Conservation (phyloP, 192 early-diverging fungal genomes). For the Phycomyces blakesleeanus region DNA sequence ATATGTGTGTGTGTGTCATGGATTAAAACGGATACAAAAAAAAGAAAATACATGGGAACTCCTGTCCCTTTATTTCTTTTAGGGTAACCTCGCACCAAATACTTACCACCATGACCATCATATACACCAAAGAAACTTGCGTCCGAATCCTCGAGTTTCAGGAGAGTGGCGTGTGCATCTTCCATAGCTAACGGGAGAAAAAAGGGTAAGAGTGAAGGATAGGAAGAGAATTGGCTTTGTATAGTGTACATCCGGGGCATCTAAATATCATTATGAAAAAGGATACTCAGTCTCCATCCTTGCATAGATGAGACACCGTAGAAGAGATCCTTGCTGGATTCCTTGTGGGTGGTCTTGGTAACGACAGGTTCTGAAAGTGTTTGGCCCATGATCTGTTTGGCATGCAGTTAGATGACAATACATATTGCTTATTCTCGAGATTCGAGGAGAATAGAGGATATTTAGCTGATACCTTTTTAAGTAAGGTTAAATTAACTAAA, state of each 20-base stretch:
- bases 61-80: too few relatives aligned
- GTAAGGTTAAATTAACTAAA: not conserved
- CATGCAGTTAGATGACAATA: not conserved
- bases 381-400: conserved; percentile 78
- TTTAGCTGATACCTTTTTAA: not conserved
- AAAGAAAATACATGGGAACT: too few relatives aligned
- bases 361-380: conserved; percentile 90
- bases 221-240: not conserved
- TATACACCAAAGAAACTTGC: conserved; percentile 94
- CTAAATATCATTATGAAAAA: conserved; percentile 16
- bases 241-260: too few relatives aligned
- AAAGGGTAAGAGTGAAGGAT: conserved; percentile 1
- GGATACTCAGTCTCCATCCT: conserved; percentile 89
- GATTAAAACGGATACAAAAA: too few relatives aligned
- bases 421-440: not conserved
- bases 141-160: conserved; percentile 62
- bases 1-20: too few relatives aligned
- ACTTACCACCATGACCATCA: conserved; percentile 90
- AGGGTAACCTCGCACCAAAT: not conserved
- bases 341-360: conserved; percentile 79
- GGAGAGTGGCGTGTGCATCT: conserved; percentile 89
- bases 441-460: not conserved
- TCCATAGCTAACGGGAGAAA: conserved; percentile 82
- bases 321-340: conserved; percentile 68
- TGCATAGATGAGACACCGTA: conserved; percentile 94